A percentile compares a stretch with the other conserved stretches of the same genome.
These are phyloP conservation scores for Wickerhamiella kazuoi DNA, from an alignment of 805 yeast species.

Conservation along the genomic window DNA sequence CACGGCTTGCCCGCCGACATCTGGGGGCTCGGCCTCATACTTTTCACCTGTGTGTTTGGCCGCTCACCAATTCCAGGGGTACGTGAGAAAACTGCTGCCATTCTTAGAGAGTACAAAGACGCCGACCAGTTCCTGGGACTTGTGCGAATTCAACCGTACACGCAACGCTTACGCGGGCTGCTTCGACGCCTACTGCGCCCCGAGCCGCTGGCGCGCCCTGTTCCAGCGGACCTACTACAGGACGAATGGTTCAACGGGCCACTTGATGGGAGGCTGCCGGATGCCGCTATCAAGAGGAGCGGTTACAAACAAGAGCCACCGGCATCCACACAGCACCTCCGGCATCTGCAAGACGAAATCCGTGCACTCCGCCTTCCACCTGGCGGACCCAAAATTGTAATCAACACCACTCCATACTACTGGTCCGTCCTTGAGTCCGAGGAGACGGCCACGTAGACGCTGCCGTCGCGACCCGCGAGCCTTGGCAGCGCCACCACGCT, in stretches of 20 bases:
- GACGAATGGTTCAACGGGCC: not conserved
- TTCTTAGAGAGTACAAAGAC: not conserved
- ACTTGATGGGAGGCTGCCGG: not conserved
- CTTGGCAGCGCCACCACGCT: too few species aligned
- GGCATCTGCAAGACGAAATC: too few species aligned
- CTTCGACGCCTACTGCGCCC: not conserved
- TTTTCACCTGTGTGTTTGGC: slow-evolving; percentile 89
- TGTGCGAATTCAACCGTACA: not conserved
- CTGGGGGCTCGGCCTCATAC: slow-evolving; percentile 94
- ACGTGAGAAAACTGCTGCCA: not conserved
- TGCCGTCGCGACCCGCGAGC: too few species aligned
- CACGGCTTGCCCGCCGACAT: slow-evolving; percentile 90
- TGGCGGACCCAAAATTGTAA: too few species aligned
- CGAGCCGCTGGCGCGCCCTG: not conserved
- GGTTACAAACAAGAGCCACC: too few species aligned
- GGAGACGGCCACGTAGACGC: too few species aligned
- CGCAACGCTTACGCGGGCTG: not conserved
- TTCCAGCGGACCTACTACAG: not conserved
- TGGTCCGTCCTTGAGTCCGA: too few species aligned
- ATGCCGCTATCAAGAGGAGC: too few species aligned
- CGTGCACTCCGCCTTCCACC: too few species aligned
- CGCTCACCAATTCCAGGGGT: slow-evolving; percentile 70
- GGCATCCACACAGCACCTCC: too few species aligned
- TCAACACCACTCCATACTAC: too few species aligned
- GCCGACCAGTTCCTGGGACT: not conserved